phyloP scores from a whole-genome alignment of 495 filamentous ascomycete genomes.

The Xylaria acuta region DNA sequence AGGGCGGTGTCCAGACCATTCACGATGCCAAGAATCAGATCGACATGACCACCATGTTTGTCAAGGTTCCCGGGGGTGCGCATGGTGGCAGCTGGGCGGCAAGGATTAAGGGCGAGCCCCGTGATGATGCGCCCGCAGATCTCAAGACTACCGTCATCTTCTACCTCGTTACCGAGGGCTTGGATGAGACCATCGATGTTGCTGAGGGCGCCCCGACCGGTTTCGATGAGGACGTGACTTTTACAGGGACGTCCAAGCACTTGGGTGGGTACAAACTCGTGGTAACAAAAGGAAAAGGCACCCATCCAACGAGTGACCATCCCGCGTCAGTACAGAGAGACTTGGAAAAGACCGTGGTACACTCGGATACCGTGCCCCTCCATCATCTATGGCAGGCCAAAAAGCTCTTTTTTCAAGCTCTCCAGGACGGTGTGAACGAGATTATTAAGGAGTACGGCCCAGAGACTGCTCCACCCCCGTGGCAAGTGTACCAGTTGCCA shows the following conservation, averaged over 20 bases:
- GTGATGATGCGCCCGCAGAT: conserved; percentile 64
- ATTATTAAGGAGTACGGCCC: conserved; percentile 71
- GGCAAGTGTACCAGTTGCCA: conserved; percentile 80
- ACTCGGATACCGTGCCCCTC: conserved; percentile 69
- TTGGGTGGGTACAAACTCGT: conserved; percentile 87
- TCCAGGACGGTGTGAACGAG: conserved; percentile 78
- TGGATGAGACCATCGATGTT: conserved; percentile 66
- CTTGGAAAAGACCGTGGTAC: conserved; percentile 77
- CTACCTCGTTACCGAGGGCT: conserved; percentile 79
- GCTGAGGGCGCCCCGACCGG: conserved; percentile 61
- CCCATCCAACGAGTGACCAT: conserved; percentile 66
- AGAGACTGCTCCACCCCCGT: conserved; percentile 77
- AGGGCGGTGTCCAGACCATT: conserved; percentile 86
- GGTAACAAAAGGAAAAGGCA: conserved; percentile 71
- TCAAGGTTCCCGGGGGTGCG: conserved; percentile 88
- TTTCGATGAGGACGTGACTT: conserved; percentile 72
- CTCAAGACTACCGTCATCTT: conserved; percentile 81
- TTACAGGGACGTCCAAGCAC: conserved; percentile 73
- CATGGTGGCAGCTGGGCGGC: conserved; percentile 93
- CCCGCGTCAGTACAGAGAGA: conserved; percentile 66
- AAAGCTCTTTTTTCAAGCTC: conserved; percentile 73
- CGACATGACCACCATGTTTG: conserved; percentile 89
- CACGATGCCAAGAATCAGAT: conserved; percentile 86
- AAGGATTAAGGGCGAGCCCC: conserved; percentile 80
- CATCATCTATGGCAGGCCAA: conserved; percentile 87